phyloP scores from a whole-genome alignment of 176 grass and related monocot species.

The Triticum urartu region DNA sequence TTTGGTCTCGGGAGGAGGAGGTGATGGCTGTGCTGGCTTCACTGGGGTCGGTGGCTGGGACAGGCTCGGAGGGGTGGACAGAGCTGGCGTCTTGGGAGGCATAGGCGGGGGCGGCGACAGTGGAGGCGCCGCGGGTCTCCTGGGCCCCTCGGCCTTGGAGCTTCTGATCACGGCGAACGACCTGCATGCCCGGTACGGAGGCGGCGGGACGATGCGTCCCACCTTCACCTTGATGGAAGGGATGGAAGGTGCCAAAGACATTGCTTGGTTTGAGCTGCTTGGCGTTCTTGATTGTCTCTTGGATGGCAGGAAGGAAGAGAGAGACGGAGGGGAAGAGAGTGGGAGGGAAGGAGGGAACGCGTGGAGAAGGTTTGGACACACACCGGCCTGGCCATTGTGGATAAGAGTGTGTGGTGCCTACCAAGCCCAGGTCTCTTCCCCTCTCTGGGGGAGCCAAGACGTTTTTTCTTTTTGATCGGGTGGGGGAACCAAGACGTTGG shows the following conservation, averaged over 20 bases:
- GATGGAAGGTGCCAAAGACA: slow-evolving; percentile 83
- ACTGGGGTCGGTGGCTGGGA: slow-evolving; percentile 55
- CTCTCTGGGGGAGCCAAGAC: neutral
- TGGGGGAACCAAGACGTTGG: neutral
- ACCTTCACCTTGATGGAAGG: slow-evolving; percentile 90
- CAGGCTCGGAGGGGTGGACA: slow-evolving; percentile 52
- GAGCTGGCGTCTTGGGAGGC: slow-evolving; percentile 42
- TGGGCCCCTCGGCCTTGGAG: slow-evolving; percentile 84
- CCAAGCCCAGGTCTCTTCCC: slow-evolving; percentile 27
- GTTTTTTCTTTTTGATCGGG: neutral
- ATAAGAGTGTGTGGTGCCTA: slow-evolving; percentile 48
- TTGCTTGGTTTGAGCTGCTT: slow-evolving; percentile 31
- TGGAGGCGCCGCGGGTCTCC: slow-evolving; percentile 78
- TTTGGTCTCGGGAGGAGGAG: slow-evolving; percentile 27
- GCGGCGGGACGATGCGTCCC: slow-evolving; percentile 17
- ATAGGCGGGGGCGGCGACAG: slow-evolving; percentile 61
- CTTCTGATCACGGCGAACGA: slow-evolving; percentile 55
- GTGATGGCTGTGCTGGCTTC: slow-evolving; percentile 27
- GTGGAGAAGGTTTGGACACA: slow-evolving; percentile 45
- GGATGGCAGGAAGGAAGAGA: neutral
- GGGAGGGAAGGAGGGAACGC: slow-evolving; percentile 21
- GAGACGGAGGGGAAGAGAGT: slow-evolving; percentile 8
- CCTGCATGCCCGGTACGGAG: slow-evolving; percentile 33
- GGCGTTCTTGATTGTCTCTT: slow-evolving; percentile 3
- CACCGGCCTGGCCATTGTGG: slow-evolving; percentile 32